Conservation (phyloP, 768 basidiomycete genomes). For the Amylocystis lapponica region DNA sequence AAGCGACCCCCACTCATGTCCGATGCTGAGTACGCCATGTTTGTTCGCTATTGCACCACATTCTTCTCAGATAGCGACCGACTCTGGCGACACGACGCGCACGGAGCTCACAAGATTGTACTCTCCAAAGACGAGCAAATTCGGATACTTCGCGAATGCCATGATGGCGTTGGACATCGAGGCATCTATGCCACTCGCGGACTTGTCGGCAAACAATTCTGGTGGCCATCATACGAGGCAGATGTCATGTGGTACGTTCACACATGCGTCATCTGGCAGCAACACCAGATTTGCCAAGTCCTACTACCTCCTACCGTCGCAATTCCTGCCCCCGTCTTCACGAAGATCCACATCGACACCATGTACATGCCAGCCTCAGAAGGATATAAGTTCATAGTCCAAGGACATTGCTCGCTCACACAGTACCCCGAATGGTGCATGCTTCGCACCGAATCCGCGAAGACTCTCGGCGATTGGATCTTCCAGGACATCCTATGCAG, state of each 20-base stretch:
- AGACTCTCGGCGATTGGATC: conserved; percentile 25
- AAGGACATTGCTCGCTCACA: conserved; percentile 30
- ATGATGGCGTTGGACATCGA: conserved; percentile 17
- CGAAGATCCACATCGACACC: conserved; percentile 33
- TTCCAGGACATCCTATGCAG: conserved; percentile 32
- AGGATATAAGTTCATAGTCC: conserved; percentile 31
- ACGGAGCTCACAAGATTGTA: conserved; percentile 15
- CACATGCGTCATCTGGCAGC: conserved; percentile 36
- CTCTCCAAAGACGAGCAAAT: conserved; percentile 3
- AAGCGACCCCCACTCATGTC: conserved; percentile 3
- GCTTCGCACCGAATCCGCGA: conserved; percentile 24
- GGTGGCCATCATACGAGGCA: conserved; percentile 20
- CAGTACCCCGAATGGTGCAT: conserved; percentile 20
- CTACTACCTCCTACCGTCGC: conserved; percentile 18
- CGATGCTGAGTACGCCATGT: neutral
- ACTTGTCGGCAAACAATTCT: conserved; percentile 12
- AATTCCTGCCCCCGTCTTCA: conserved; percentile 21
- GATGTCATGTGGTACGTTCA: conserved; percentile 18
- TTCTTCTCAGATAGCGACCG: neutral
- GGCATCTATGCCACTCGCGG: conserved; percentile 8
- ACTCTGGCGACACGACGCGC: conserved; percentile 6
- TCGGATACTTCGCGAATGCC: conserved; percentile 6
- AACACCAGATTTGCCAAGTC: conserved; percentile 18
- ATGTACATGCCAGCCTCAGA: conserved; percentile 34
- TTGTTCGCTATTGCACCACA: neutral